A percentile compares a stretch with the other conserved stretches of the same genome.
phyloP scores from a whole-genome alignment of 2,329 filamentous ascomycete species.

The Cadophora gregata region DNA sequence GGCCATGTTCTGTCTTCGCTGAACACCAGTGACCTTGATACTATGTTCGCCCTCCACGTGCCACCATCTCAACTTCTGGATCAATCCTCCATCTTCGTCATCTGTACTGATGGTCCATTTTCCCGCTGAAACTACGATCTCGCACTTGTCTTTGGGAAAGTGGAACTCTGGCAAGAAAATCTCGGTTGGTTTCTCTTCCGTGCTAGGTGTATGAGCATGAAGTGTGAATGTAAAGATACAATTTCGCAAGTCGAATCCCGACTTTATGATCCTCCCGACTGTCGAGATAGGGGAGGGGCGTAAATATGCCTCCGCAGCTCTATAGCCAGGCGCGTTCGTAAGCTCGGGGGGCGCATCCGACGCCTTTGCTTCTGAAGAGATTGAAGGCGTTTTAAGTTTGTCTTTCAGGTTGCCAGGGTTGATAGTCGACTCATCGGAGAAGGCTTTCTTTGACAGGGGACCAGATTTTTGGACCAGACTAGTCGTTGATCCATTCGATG shows the following conservation, averaged over 20 bases:
- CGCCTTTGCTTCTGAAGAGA: conserved; percentile 58
- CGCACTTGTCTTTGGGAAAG: conserved; percentile 77
- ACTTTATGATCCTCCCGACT: conserved; percentile 71
- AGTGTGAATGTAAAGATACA: conserved; percentile 80
- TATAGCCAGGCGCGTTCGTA: conserved; percentile 73
- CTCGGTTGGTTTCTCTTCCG: conserved; percentile 74
- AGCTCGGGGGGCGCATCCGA: conserved; percentile 61
- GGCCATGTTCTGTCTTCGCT: conserved; percentile 65
- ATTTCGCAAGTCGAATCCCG: conserved; percentile 82
- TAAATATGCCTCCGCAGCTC: conserved; percentile 92
- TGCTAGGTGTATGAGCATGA: conserved; percentile 62
- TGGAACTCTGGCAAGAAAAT: conserved; percentile 92
- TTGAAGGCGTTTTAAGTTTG: conserved; percentile 70
- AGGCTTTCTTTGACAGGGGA: conserved; percentile 47
- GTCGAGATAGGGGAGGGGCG: conserved; percentile 81
- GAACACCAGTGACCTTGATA: conserved; percentile 76
- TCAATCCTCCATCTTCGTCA: conserved; percentile 69
- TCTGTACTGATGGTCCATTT: conserved; percentile 86
- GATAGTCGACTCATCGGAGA: conserved; percentile 62
- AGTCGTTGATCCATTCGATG: conserved; percentile 53
- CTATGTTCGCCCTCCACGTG: conserved; percentile 84
- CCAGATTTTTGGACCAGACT: conserved; percentile 51
- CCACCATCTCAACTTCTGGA: conserved; percentile 91
- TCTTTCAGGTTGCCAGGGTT: conserved; percentile 78
- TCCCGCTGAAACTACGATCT: conserved; percentile 79